Conservation (phyloP, 129 eudicot genomes). For the Flaveria linearis region DNA sequence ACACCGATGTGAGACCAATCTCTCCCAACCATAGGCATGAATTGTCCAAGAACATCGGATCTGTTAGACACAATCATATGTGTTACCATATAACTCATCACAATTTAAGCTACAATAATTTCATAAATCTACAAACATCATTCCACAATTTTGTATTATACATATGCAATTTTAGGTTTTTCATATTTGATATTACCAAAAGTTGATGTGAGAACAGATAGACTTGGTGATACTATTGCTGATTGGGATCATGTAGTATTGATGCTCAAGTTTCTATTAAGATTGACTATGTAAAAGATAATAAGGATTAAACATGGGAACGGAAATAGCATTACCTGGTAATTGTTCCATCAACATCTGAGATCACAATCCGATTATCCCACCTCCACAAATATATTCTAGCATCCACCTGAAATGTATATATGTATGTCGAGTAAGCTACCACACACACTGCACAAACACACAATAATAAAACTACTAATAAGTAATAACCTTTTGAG, state of each 20-base stretch:
- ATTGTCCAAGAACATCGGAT: conserved; percentile 98
- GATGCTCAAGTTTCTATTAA: neutral
- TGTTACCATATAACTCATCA: conserved; percentile 9
- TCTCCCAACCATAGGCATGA: conserved; percentile 98
- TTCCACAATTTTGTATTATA: too few species aligned
- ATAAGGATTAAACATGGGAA: neutral
- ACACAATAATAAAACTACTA: conserved; percentile 2
- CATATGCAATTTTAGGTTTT: too few species aligned
- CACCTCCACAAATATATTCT: conserved; percentile 91
- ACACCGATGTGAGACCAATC: conserved; percentile 99
- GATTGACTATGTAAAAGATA: neutral
- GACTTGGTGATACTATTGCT: too few species aligned
- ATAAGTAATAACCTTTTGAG: conserved; percentile 65
- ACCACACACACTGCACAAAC: conserved; percentile 7
- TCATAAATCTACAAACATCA: neutral
- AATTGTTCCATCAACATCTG: conserved; percentile 99
- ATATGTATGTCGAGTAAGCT: conserved; percentile 31
- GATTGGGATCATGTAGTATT: too few species aligned
- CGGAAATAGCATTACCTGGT: conserved; percentile 59
- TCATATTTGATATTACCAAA: too few species aligned
- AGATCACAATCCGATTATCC: conserved; percentile 85
- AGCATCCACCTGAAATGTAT: conserved; percentile 80
- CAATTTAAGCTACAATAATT: neutral
- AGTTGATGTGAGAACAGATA: too few species aligned
- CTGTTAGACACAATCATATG: conserved; percentile 38